Percentiles rank a stretch among this genome's conserved stretches.
phyloP scores from a whole-genome alignment of 495 filamentous ascomycete species.

The Penicillium goetzii region DNA sequence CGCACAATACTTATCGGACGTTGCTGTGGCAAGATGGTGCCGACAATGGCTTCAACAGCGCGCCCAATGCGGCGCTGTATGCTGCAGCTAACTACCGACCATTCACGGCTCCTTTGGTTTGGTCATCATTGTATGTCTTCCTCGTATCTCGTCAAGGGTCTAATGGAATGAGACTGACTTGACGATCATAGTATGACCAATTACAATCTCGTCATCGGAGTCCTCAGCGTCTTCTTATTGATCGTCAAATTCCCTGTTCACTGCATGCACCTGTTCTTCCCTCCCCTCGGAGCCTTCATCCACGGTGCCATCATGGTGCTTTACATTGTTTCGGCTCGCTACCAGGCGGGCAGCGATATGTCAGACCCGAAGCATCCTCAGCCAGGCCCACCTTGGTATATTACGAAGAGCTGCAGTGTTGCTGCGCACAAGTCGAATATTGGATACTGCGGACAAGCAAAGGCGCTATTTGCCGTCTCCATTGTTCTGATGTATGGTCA shows the following conservation, averaged over 20 bases:
- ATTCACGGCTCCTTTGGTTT: constrained; percentile 71
- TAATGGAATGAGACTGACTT: constrained; percentile 15
- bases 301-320: constrained; percentile 63
- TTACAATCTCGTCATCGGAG: constrained; percentile 81
- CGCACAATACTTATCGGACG: constrained; percentile 77
- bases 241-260: constrained; percentile 65
- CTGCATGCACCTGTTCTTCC: constrained; percentile 73
- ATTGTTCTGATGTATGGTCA: constrained; percentile 70
- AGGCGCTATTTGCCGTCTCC: constrained; percentile 71
- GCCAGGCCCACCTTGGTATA: constrained; percentile 77
- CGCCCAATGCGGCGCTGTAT: constrained; percentile 72
- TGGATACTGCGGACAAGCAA: constrained; percentile 77
- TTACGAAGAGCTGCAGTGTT: constrained; percentile 74
- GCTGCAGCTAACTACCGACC: constrained; percentile 74
- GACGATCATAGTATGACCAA: constrained; percentile 64
- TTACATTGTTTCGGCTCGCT: constrained; percentile 67
- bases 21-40: constrained; percentile 80
- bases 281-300: constrained; percentile 63
- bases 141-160: constrained; percentile 11
- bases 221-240: constrained; percentile 62
- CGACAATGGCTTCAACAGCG: constrained; percentile 81
- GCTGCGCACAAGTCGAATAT: constrained; percentile 57
- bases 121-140: constrained; percentile 74
- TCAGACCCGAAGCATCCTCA: constrained; percentile 72
- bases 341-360: constrained; percentile 79